Evolutionary conservation across 495 filamentous ascomycete genomes (phyloP), one percentile per base, ranked within the genome.

Genomic region (Xylaria grammica): DNA sequence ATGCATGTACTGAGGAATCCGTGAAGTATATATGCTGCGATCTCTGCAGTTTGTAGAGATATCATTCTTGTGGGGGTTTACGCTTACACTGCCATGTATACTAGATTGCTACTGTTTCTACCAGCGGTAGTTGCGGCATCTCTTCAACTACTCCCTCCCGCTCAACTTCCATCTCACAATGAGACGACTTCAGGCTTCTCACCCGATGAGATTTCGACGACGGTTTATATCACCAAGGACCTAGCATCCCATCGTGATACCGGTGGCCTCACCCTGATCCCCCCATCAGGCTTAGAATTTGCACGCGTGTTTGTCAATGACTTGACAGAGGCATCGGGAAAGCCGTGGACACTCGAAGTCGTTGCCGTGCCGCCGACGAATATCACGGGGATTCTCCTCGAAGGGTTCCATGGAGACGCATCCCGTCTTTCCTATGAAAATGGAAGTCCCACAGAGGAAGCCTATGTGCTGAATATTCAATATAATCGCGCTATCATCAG

Each of bases 191-290:
- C 20, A 10, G 63, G 63, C 46, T 22, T 65, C 29, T 45, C 49
- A 10, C 48, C 54, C 2, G 63, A 60, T 19, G 29, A 9, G n/a
- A 20, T 63, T 9, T 38, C 60, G 4, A 29, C 60, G 17, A 62
- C 55, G 0, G 62, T 70, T 2, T 60, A 63, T 24, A 67, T 70
- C 42, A 60, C 57, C 38, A 29, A 45, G n/a, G 42, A 38, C 10
- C 49, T 67, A 22, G 65, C 67, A 22, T 61, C 60, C 1, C 49
- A 45, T n/a, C 65, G 66, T 32, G 78, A 81, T 34, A 69, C 70
- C 0, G 69, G 77, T 64, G 82, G 84, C 2, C 65, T 84, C 19
- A 86, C 83, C 0, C 71, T 86, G 13, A 84, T 85, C n/a, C 84
- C 84, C 7, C 83, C 84, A 0, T 77, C 80, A 0, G 77, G 77